Evolutionary conservation across 106 monocot species (phyloP).

Genomic region (Acorus calamus): DNA sequence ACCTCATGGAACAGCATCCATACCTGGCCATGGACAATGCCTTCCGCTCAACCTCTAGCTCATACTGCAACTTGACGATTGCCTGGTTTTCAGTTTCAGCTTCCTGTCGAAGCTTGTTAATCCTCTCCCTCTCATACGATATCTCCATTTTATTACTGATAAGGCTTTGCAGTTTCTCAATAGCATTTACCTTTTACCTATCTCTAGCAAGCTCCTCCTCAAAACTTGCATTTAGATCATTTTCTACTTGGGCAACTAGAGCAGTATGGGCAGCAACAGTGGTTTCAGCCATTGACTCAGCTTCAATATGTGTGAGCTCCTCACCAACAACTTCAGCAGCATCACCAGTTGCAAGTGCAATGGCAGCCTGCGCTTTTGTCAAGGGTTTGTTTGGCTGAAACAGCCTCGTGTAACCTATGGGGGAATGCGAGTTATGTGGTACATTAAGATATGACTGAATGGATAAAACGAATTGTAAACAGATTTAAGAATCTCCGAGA

Average conservation of each 20-base stretch:
- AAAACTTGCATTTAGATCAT: conserved; percentile 85
- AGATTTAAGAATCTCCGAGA: background rate
- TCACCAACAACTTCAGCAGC: conserved; percentile 73
- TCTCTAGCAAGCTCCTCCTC: conserved; percentile 70
- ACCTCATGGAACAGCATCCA: background rate
- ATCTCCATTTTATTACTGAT: conserved; percentile 59
- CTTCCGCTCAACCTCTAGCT: conserved; percentile 92
- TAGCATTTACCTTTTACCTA: conserved; percentile 62
- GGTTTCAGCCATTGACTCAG: conserved; percentile 80
- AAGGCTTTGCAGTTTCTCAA: conserved; percentile 76
- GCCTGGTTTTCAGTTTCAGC: conserved; percentile 65
- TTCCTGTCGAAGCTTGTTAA: conserved; percentile 54
- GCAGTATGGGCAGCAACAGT: conserved; percentile 80
- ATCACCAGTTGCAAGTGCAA: conserved; percentile 84
- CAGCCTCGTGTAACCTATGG: conserved; percentile 79
- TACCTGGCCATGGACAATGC: conserved; percentile 93
- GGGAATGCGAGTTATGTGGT: background rate
- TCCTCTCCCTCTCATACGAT: conserved; percentile 65
- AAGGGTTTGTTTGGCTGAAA: conserved; percentile 96
- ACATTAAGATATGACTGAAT: background rate
- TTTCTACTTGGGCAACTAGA: conserved; percentile 80
- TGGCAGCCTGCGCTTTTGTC: conserved; percentile 91
- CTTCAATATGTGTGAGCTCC: conserved; percentile 88
- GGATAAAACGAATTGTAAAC: background rate
- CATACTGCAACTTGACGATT: conserved; percentile 71